Percentiles rank a stretch among this genome's conserved stretches.
These are phyloP conservation scores for Neonectria magnoliae DNA, from an alignment of 2,329 filamentous ascomycete species.

Conservation along the genomic window DNA sequence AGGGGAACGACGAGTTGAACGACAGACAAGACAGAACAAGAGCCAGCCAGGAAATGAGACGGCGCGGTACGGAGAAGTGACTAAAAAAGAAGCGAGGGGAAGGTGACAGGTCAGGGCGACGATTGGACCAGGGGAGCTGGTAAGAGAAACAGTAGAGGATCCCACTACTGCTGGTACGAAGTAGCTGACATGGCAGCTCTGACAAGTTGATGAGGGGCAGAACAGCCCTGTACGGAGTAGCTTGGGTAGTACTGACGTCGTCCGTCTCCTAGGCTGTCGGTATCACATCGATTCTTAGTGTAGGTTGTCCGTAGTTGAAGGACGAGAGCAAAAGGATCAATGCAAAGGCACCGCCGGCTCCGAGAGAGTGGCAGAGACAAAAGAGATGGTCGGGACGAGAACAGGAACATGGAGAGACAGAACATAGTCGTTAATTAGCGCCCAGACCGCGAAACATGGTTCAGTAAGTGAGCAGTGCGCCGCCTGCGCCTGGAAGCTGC, in stretches of 20 bases:
- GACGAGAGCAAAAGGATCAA: background rate
- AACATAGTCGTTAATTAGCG: conserved; percentile 6
- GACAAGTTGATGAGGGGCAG: background rate
- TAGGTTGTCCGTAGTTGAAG: background rate
- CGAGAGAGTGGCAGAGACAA: background rate
- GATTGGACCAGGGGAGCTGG: conserved; percentile 12
- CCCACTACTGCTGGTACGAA: background rate
- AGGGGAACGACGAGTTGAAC: conserved; percentile 15
- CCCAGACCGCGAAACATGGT: conserved; percentile 13
- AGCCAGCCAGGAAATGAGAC: conserved; percentile 20
- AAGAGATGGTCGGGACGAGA: background rate
- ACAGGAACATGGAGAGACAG: background rate
- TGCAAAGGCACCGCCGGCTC: background rate
- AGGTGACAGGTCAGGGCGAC: conserved; percentile 25
- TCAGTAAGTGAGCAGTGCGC: conserved; percentile 36
- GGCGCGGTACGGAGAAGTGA: conserved; percentile 19
- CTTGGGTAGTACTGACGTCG: background rate
- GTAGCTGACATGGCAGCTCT: background rate
- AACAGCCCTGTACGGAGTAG: background rate
- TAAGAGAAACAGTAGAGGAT: background rate
- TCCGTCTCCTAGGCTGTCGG: background rate
- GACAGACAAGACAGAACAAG: conserved; percentile 6
- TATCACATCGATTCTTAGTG: background rate
- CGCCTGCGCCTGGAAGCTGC: conserved; percentile 25
- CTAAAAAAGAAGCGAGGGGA: conserved; percentile 17